Percentiles rank a stretch among this genome's conserved stretches.
Evolutionary conservation across 2,329 filamentous ascomycete species (phyloP).

Genomic region (Colletotrichum lentis): DNA sequence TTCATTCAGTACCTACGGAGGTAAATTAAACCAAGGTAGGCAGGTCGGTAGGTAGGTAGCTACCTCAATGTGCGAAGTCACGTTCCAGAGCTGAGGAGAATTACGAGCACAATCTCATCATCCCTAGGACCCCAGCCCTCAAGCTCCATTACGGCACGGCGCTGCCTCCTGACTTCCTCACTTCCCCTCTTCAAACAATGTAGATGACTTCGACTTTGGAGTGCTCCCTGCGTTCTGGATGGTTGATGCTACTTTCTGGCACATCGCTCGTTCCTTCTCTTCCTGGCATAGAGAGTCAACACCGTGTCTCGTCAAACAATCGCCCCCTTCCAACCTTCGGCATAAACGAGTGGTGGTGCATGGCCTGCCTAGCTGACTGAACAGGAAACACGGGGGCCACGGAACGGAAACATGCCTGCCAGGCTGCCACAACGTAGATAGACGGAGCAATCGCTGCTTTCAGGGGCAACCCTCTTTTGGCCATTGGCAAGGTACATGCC

Average conservation of each 20-base stretch:
- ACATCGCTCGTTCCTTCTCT: background rate
- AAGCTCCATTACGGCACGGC: background rate
- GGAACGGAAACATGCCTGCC: conserved; percentile 19
- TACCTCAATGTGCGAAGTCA: background rate
- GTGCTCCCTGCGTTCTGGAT: background rate
- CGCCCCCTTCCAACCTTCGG: background rate
- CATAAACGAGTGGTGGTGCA: background rate
- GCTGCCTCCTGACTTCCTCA: background rate
- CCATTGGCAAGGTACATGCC: background rate
- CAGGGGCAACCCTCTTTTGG: conserved; percentile 14
- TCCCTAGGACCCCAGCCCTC: background rate
- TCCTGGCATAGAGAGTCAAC: background rate
- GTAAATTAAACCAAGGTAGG: no score
- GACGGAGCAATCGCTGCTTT: conserved; percentile 4
- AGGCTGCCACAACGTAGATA: background rate
- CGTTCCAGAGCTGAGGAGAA: background rate
- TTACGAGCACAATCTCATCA: background rate
- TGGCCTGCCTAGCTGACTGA: background rate
- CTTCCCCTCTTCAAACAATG: background rate
- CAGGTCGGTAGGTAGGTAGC: background rate
- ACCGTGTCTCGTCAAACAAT: background rate
- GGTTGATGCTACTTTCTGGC: background rate
- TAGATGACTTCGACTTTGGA: background rate
- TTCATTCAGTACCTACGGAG: no score
- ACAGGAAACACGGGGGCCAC: conserved; percentile 27